A percentile compares a stretch with the other conserved stretches of the same genome.
Evolutionary conservation across 257 asterid genomes (phyloP).

Genomic region (Echium plantagineum): DNA sequence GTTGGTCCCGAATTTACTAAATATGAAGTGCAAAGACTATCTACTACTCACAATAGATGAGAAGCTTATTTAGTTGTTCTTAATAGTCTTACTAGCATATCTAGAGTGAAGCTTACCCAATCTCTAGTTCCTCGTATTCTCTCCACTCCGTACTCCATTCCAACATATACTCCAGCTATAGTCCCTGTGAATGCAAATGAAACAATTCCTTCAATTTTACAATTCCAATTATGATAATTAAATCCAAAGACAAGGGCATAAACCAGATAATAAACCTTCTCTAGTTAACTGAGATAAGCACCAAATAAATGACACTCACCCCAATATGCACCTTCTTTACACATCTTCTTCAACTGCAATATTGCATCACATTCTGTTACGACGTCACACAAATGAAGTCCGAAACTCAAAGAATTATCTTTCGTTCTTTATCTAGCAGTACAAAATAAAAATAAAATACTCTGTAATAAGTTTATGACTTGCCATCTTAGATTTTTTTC

Average conservation of each 20-base stretch:
- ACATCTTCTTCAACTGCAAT: constrained; percentile 80
- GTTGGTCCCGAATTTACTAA: too few relatives aligned
- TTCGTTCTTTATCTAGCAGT: background rate
- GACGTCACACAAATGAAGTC: background rate
- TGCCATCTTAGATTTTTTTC: too few relatives aligned
- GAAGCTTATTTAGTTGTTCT: too few relatives aligned
- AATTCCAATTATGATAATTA: background rate
- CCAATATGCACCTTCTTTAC: constrained; percentile 91
- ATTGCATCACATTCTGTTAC: constrained; percentile 11
- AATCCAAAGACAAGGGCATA: too few relatives aligned
- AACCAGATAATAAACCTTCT: background rate
- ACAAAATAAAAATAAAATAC: background rate
- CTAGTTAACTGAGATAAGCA: background rate
- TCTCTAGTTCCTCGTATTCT: constrained; percentile 69
- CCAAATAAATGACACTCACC: constrained; percentile 36
- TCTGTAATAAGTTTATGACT: too few relatives aligned
- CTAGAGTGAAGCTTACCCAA: constrained; percentile 42
- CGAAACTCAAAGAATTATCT: background rate
- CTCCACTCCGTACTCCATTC: constrained; percentile 60
- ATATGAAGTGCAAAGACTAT: too few relatives aligned
- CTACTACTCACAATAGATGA: too few relatives aligned
- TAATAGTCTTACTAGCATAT: background rate
- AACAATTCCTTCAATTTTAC: background rate
- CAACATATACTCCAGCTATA: constrained; percentile 67
- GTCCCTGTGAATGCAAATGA: constrained; percentile 40